Base-by-base conservation (phyloP, 441 rosid genomes). In the Metrosideros polymorpha region DNA sequence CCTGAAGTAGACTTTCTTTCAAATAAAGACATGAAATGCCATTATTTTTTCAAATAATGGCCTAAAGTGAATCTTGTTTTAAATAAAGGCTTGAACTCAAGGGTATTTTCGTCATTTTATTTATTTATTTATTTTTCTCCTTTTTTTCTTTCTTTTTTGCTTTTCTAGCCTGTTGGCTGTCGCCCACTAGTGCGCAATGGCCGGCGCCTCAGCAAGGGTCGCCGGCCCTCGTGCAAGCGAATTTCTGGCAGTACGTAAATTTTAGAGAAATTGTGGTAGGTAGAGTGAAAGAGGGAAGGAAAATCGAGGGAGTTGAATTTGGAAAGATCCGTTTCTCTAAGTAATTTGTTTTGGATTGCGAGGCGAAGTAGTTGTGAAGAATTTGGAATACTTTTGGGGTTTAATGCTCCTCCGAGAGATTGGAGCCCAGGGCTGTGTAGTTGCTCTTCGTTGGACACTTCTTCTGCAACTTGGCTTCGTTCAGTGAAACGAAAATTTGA, bases 401-500 rank as follows among this genome's bases (percentile, higher is more conserved):
- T 90, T 94, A 87, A 90, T 91, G 91, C 82, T 52, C 66, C 92
- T 57, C 51, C 92, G 25, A 84, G 71, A 84, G 91, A 90, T 88
- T 54, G n/a, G 82, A 89, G 90, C 86, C 66, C 92, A 90, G 98
- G 92, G n/a, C n/a, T n/a, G 35, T 93, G 98, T 55, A 86, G 87
- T 84, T 92, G 94, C 89, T 93, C 94, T 85, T 85, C 91, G 12
- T 85, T 63, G 29, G 45, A 43, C 86, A 59, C 88, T 88, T 88
- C 91, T 47, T 42, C 92, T 0, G 90, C 83, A 32, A 55, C 91
- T 47, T 94, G 94, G 96, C 84, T 93, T 83, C 94, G 98, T 6
- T 92, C 99, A 9, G 97, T 95, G 54, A 96, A 96, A 89, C 88
- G 98, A 29, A 96, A 96, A 51, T 89, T 93, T 86, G 95, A 93